Conservation (phyloP, 495 filamentous ascomycete genomes). For the Penicillium robsamsonii region DNA sequence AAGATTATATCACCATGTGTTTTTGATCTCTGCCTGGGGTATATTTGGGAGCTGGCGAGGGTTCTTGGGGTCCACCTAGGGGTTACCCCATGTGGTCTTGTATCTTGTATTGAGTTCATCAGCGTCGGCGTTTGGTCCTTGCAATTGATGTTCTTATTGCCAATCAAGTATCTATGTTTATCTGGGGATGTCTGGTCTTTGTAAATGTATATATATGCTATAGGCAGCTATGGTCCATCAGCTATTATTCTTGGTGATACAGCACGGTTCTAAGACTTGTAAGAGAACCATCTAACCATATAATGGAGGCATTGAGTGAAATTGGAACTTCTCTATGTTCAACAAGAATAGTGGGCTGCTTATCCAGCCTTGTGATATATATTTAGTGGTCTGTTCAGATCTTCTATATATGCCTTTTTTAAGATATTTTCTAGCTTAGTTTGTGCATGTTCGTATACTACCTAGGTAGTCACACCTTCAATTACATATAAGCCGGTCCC, state of each 20-base stretch:
- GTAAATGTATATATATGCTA: not conserved
- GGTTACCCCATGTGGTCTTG: slow-evolving; percentile 14
- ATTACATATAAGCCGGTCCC: not conserved
- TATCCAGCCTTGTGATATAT: too few species aligned
- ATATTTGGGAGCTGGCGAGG: not conserved
- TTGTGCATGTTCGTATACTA: not conserved
- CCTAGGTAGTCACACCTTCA: not conserved
- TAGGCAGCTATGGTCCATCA: not conserved
- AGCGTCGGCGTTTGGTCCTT: slow-evolving; percentile 39
- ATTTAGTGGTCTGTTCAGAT: too few species aligned
- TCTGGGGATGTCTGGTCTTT: not conserved
- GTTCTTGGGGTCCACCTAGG: slow-evolving; percentile 2
- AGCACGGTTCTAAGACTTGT: not conserved
- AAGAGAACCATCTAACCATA: not conserved
- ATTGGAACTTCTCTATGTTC: not conserved
- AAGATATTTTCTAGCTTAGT: too few species aligned
- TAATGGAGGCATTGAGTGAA: not conserved
- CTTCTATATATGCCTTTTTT: too few species aligned
- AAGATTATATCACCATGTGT: not conserved
- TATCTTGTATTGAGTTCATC: slow-evolving; percentile 22
- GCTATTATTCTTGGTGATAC: not conserved
- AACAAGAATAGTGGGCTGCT: too few species aligned
- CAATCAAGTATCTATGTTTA: not conserved
- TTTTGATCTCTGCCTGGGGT: not conserved
- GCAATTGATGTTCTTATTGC: slow-evolving; percentile 2